phyloP scores from a whole-genome alignment of 1,139 yeast genomes.

The Magnusiomyces paraingens region DNA sequence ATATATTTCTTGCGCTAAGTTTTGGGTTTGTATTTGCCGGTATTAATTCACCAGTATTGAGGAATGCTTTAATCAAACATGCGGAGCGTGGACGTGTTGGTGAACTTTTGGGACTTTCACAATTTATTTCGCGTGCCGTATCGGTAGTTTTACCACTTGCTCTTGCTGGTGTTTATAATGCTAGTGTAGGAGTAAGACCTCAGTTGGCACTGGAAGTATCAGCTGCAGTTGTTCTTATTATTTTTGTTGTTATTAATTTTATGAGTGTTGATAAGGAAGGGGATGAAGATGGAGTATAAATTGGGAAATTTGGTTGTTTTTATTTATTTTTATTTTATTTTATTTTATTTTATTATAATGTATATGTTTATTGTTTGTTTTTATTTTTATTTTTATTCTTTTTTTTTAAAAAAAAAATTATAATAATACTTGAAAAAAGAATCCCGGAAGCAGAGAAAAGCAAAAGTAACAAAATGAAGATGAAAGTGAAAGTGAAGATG shows the following conservation, averaged over 20 bases:
- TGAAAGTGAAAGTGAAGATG: too few relatives aligned
- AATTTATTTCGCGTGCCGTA: constrained; percentile 26
- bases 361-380: too few relatives aligned
- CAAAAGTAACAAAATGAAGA: too few relatives aligned
- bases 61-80: constrained; percentile 47
- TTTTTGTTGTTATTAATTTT: constrained; percentile 18
- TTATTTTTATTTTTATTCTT: too few relatives aligned
- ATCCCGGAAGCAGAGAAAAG: too few relatives aligned
- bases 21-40: constrained; percentile 37
- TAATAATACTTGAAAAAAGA: too few relatives aligned
- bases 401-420: too few relatives aligned
- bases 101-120: constrained; percentile 31
- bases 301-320: too few relatives aligned
- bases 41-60: constrained; percentile 39
- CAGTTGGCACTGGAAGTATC: constrained; percentile 26
- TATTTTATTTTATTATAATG: too few relatives aligned
- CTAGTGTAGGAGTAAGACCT: constrained; percentile 29
- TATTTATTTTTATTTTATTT: too few relatives aligned
- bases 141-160: constrained; percentile 28
- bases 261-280: constrained; percentile 11
- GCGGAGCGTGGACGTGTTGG: constrained; percentile 33
- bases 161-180: constrained; percentile 26
- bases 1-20: constrained; percentile 40
- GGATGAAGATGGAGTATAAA: background rate
- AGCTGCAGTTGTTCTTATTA: constrained; percentile 17